Evolutionary conservation across 2,329 filamentous ascomycete species (phyloP).

Genomic region (Fusarium denticulatum): DNA sequence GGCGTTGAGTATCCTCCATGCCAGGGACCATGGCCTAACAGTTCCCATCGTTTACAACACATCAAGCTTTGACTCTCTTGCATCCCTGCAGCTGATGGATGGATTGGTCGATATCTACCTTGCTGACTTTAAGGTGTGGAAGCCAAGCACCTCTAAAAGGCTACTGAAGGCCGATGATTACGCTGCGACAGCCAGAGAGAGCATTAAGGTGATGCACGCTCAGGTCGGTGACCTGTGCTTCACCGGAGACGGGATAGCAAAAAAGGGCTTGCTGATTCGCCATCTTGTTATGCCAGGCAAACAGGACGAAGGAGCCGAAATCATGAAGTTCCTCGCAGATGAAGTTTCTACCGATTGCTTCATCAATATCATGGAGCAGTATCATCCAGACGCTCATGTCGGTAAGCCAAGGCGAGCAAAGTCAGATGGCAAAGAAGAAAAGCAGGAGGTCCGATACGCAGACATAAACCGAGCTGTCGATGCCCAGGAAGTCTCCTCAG

Average conservation of each 20-base stretch:
- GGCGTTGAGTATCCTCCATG: constrained; percentile 78
- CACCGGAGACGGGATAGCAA: constrained; percentile 82
- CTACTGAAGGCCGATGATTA: constrained; percentile 84
- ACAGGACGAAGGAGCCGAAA: constrained; percentile 76
- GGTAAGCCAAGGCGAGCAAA: constrained; percentile 67
- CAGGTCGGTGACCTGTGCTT: constrained; percentile 88
- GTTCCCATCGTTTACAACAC: constrained; percentile 88
- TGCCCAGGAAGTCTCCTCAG: constrained; percentile 70
- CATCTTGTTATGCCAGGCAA: constrained; percentile 88
- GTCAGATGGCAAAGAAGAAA: constrained; percentile 52
- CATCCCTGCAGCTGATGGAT: constrained; percentile 77
- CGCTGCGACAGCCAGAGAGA: constrained; percentile 75
- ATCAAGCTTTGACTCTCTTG: constrained; percentile 80
- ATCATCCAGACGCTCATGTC: constrained; percentile 82
- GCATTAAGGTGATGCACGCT: constrained; percentile 80
- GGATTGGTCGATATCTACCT: constrained; percentile 87
- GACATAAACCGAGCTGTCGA: constrained; percentile 77
- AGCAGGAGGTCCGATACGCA: constrained; percentile 69
- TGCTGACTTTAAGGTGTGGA: constrained; percentile 90
- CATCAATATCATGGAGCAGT: constrained; percentile 91
- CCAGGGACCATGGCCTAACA: constrained; percentile 73
- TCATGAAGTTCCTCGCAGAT: constrained; percentile 79
- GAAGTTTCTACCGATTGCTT: constrained; percentile 80
- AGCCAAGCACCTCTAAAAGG: constrained; percentile 69
- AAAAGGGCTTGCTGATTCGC: constrained; percentile 77